phyloP scores from a whole-genome alignment of 345 rosid species.

The Eucalyptus marginata region DNA sequence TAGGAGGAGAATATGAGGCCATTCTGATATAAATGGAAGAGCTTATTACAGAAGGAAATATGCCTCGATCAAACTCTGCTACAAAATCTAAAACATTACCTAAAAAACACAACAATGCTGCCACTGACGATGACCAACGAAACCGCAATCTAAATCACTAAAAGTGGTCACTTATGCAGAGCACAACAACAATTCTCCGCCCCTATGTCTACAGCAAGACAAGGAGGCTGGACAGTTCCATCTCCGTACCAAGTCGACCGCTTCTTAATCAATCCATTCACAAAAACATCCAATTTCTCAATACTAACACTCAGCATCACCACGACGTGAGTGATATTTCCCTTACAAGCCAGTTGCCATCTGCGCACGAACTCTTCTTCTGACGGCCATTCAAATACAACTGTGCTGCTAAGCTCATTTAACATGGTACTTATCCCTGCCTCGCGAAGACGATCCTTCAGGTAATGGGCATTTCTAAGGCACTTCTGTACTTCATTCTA shows the following conservation, averaged over 20 bases:
- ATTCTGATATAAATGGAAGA: no score
- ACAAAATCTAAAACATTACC: no score
- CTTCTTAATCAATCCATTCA: constrained; percentile 43
- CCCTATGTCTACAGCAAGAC: constrained; percentile 59
- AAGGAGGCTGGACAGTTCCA: constrained; percentile 32
- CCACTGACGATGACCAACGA: no score
- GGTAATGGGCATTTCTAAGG: constrained; percentile 77
- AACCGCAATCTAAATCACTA: no score
- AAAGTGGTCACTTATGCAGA: no score
- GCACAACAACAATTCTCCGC: constrained; percentile 46
- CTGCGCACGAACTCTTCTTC: constrained; percentile 82
- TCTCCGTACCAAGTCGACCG: constrained; percentile 51
- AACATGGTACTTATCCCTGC: constrained; percentile 85
- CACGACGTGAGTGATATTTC: constrained; percentile 78
- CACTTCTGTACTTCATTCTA: constrained; percentile 93
- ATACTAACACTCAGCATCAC: constrained; percentile 82
- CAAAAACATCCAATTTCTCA: constrained; percentile 68
- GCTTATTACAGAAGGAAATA: no score
- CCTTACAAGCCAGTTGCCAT: constrained; percentile 96
- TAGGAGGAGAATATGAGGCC: no score
- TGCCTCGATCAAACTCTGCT: no score
- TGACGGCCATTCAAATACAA: constrained; percentile 82
- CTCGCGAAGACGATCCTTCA: constrained; percentile 48
- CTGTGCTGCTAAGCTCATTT: constrained; percentile 87
- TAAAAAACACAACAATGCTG: no score